Percentiles rank a stretch among this genome's conserved stretches.
Evolutionary conservation across 768 basidiomycete genomes (phyloP).

Genomic region (Sporobolomyces roseus): DNA sequence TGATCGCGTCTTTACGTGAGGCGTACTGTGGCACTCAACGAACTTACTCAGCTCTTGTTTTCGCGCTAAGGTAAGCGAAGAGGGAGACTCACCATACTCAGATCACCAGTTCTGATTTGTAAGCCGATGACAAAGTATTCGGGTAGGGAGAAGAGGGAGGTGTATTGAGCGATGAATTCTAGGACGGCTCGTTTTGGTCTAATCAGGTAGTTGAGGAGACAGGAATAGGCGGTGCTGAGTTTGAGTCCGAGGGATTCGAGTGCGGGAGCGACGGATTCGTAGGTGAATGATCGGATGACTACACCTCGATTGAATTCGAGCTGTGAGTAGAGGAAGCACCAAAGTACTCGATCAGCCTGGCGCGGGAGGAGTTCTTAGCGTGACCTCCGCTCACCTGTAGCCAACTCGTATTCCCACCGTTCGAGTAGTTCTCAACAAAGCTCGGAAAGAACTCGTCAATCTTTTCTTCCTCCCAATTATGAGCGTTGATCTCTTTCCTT

Average conservation of each 20-base stretch:
- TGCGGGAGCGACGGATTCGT: background rate
- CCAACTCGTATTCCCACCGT: background rate
- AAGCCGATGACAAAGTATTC: conserved; percentile 30
- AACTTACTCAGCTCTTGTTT: background rate
- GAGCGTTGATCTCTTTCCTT: background rate
- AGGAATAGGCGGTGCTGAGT: conserved; percentile 23
- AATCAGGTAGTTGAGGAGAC: conserved; percentile 34
- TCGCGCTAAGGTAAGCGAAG: background rate
- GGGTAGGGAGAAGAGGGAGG: conserved; percentile 27
- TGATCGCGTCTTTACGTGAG: background rate
- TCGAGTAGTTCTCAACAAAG: background rate
- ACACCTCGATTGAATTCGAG: conserved; percentile 35
- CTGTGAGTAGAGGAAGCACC: conserved; percentile 11
- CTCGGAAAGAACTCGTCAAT: conserved; percentile 21
- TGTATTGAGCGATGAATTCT: conserved; percentile 30
- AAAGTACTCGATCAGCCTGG: too few species aligned
- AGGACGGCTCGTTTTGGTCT: conserved; percentile 31
- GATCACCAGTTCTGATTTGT: conserved; percentile 33
- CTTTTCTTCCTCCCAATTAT: conserved; percentile 16
- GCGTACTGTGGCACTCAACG: background rate
- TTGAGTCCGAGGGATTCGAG: conserved; percentile 21
- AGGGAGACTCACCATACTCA: conserved; percentile 16
- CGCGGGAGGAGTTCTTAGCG: background rate
- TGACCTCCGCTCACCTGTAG: background rate
- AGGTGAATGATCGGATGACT: conserved; percentile 25